Evolutionary conservation across 2,329 filamentous ascomycete genomes (phyloP).

Genomic region (Fusarium beomiforme): DNA sequence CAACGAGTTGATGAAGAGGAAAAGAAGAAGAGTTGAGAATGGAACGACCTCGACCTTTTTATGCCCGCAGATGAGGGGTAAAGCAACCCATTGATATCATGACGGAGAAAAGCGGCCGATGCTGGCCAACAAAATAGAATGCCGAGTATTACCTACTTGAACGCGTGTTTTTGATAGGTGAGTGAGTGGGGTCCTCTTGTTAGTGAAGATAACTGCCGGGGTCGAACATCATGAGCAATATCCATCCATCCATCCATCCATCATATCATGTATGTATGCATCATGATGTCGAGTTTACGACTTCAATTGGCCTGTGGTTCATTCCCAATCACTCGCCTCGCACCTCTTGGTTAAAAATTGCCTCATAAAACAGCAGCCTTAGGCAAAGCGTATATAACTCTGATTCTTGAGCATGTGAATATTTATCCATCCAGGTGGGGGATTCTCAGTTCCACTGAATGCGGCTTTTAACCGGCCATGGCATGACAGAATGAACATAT

Average conservation of each 20-base stretch:
- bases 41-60: constrained; percentile 18
- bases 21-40: background rate
- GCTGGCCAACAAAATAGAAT: constrained; percentile 29
- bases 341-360: rapidly evolving
- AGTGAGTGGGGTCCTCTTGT: constrained; percentile 13
- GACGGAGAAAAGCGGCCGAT: constrained; percentile 23
- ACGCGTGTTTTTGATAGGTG: constrained; percentile 14
- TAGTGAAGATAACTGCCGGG: constrained; percentile 4
- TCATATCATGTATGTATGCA: constrained; percentile 22
- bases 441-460: constrained; percentile 14
- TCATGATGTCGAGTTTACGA: constrained; percentile 9
- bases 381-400: background rate
- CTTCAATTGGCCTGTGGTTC: background rate
- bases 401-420: background rate
- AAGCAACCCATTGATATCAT: constrained; percentile 30
- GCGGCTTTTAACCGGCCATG: constrained; percentile 37
- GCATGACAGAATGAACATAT: constrained; percentile 10
- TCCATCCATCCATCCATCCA: background rate
- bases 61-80: constrained; percentile 44
- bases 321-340: background rate
- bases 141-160: constrained; percentile 20
- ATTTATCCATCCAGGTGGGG: constrained; percentile 3
- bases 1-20: constrained; percentile 9
- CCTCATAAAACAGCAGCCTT: background rate
- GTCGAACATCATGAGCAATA: constrained; percentile 12